Evolutionary conservation across 768 basidiomycete genomes (phyloP).

Genomic region (Kwoniella dendrophila): DNA sequence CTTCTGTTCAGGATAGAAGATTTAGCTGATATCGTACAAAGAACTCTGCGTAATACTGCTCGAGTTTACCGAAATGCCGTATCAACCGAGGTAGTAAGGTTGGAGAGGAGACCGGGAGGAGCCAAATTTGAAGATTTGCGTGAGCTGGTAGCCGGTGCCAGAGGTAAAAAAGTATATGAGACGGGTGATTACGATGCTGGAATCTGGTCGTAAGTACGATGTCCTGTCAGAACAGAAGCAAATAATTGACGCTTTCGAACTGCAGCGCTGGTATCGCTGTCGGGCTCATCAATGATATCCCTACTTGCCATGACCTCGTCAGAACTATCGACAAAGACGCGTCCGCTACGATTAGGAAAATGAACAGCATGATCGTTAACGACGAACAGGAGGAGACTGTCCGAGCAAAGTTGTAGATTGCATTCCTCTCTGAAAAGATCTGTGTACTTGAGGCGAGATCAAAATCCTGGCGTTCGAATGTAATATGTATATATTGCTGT

Average conservation of each 20-base stretch:
- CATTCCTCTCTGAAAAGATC: not conserved
- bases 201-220: slow-evolving; percentile 65
- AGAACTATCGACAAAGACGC: slow-evolving; percentile 72
- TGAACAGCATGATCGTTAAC: slow-evolving; percentile 25
- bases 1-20: not conserved
- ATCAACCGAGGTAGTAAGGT: slow-evolving; percentile 76
- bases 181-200: slow-evolving; percentile 82
- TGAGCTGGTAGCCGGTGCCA: slow-evolving; percentile 60
- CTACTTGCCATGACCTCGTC: slow-evolving; percentile 75
- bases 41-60: slow-evolving; percentile 40
- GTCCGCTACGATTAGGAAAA: slow-evolving; percentile 64
- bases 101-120: slow-evolving; percentile 78
- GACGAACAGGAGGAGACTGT: slow-evolving; percentile 5
- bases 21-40: not conserved
- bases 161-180: slow-evolving; percentile 61
- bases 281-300: slow-evolving; percentile 73
- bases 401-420: slow-evolving; percentile 23
- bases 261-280: slow-evolving; percentile 53
- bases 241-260: not conserved
- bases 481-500: slow-evolving; percentile 1
- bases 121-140: slow-evolving; percentile 84
- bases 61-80: slow-evolving; percentile 65
- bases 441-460: no score
- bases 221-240: not conserved
- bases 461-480: no score